phyloP scores from a whole-genome alignment of 2,329 filamentous ascomycete genomes.

The Clonostachys rosea region DNA sequence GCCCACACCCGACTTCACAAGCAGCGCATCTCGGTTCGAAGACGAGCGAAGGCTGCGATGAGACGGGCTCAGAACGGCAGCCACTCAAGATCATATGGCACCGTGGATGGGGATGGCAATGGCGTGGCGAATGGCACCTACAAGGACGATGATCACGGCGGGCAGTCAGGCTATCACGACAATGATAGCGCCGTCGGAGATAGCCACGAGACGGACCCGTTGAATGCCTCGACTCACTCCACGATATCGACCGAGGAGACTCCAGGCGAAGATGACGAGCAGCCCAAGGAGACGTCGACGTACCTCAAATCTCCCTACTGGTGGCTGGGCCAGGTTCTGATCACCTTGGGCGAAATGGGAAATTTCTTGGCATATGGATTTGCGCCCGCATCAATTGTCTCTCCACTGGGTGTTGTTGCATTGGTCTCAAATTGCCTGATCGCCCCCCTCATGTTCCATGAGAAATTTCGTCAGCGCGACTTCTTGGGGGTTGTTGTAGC shows the following conservation, averaged over 20 bases:
- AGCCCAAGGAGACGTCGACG: slow-evolving; percentile 50
- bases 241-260: slow-evolving; percentile 12
- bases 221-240: slow-evolving; percentile 46
- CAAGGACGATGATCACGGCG: slow-evolving; percentile 24
- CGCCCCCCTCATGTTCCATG: slow-evolving; percentile 89
- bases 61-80: slow-evolving; percentile 31
- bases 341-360: slow-evolving; percentile 87
- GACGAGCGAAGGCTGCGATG: slow-evolving; percentile 47
- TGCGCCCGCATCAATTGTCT: slow-evolving; percentile 94
- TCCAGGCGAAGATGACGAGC: slow-evolving; percentile 12
- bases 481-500: slow-evolving; percentile 85
- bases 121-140: slow-evolving; percentile 11
- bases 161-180: slow-evolving; percentile 7
- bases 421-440: slow-evolving; percentile 96
- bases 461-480: slow-evolving; percentile 80
- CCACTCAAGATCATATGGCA: slow-evolving; percentile 24
- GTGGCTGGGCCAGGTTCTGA: slow-evolving; percentile 92
- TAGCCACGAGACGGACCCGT: slow-evolving; percentile 40
- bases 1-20: slow-evolving; percentile 82
- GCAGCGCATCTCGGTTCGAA: slow-evolving; percentile 56
- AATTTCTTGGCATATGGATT: slow-evolving; percentile 98
- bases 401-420: slow-evolving; percentile 92
- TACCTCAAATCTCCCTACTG: slow-evolving; percentile 92
- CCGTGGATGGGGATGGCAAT: slow-evolving; percentile 15
- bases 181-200: slow-evolving; percentile 10